These are phyloP conservation scores for Ceratobasidium papillatum DNA, from an alignment of 1,284 basidiomycete genomes.

Conservation along the genomic window DNA sequence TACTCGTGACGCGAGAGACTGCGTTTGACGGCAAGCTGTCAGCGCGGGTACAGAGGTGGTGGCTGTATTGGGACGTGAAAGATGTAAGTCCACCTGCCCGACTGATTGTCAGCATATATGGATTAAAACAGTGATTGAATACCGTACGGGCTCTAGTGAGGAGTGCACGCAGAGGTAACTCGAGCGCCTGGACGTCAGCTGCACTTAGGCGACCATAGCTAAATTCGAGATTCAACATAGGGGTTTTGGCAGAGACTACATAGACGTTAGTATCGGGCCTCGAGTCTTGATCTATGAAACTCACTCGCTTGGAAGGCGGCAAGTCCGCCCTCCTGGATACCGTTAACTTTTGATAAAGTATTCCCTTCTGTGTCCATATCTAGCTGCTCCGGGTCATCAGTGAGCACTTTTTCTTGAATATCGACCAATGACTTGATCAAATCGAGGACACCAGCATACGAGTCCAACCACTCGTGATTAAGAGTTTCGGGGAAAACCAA, in stretches of 20 bases:
- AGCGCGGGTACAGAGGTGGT: slow-evolving; percentile 36
- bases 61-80: slow-evolving; percentile 38
- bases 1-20: slow-evolving; percentile 7
- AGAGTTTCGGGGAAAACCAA: slow-evolving; percentile 79
- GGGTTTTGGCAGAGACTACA: slow-evolving; percentile 56
- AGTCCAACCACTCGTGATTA: slow-evolving; percentile 60
- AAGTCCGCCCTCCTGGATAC: slow-evolving; percentile 47
- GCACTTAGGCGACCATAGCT: slow-evolving; percentile 65
- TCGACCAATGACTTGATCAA: slow-evolving; percentile 53
- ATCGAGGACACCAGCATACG: slow-evolving; percentile 52
- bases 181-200: slow-evolving; percentile 57
- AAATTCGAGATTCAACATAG: slow-evolving; percentile 62
- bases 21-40: slow-evolving; percentile 21
- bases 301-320: slow-evolving; percentile 49
- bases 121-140: not conserved
- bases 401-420: slow-evolving; percentile 57
- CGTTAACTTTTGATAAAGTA: slow-evolving; percentile 52
- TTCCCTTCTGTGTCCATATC: slow-evolving; percentile 46
- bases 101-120: not conserved
- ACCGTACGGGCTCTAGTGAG: slow-evolving; percentile 40
- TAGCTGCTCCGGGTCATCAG: slow-evolving; percentile 52
- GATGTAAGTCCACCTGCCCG: slow-evolving; percentile 36
- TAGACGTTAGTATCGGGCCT: not conserved
- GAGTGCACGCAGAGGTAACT: slow-evolving; percentile 36
- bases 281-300: slow-evolving; percentile 26